Evolutionary conservation across 2,329 filamentous ascomycete genomes (phyloP).

Genomic region (Alternaria gaisen): DNA sequence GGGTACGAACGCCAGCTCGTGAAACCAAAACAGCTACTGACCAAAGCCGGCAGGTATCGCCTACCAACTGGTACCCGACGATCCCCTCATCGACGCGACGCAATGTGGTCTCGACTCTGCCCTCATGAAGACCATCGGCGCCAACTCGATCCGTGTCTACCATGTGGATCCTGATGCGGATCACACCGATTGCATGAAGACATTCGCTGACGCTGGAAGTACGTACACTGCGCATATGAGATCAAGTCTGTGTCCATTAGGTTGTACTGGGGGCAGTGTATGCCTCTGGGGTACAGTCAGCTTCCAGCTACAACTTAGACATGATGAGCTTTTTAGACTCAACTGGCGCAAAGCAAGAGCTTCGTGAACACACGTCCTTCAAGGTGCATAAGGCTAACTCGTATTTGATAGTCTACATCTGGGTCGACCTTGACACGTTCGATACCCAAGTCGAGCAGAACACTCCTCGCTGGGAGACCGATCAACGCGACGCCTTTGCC

Average conservation of each 20-base stretch:
- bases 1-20: slow-evolving; percentile 58
- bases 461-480: slow-evolving; percentile 74
- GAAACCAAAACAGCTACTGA: slow-evolving; percentile 7
- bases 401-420: slow-evolving; percentile 74
- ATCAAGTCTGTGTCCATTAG: neutral
- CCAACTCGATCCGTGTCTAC: slow-evolving; percentile 88
- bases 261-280: neutral
- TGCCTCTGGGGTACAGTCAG: neutral
- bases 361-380: neutral
- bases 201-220: slow-evolving; percentile 71
- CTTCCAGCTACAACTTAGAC: neutral
- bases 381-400: neutral
- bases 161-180: slow-evolving; percentile 77
- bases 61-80: slow-evolving; percentile 71
- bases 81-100: slow-evolving; percentile 77
- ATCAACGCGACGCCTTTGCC: slow-evolving; percentile 73
- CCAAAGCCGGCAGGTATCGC: slow-evolving; percentile 68
- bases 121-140: slow-evolving; percentile 81
- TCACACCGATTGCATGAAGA: slow-evolving; percentile 82
- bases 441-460: slow-evolving; percentile 72
- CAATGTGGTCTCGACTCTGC: slow-evolving; percentile 80
- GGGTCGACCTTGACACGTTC: slow-evolving; percentile 80
- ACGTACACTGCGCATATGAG: neutral
- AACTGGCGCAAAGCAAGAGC: neutral
- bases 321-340: neutral